Evolutionary conservation across 1,284 basidiomycete species (phyloP), one percentile per base, ranked within the genome.

Genomic region (Microbotryum scabiosae): DNA sequence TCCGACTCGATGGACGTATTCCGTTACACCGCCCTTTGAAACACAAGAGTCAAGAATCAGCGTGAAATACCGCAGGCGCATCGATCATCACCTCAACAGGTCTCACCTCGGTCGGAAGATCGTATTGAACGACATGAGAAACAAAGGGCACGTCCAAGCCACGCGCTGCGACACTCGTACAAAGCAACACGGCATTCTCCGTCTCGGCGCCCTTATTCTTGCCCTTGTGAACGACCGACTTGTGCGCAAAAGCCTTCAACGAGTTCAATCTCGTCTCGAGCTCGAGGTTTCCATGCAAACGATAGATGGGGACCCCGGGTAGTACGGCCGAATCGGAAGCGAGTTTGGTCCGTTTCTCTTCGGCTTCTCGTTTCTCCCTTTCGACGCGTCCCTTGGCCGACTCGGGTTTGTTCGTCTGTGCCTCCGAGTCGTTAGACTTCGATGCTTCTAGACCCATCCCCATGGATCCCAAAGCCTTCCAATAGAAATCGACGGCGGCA

Each of bases 121-220:
- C 96, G 73, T 94, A 94, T 73, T 98, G 96, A 41, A 98, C 80
- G 59, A 99, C 93, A 4, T 90, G 88, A 21, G 86, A 85, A 9
- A 98, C 92, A n/a, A 90, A 82, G 3, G 92, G 92, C 51, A 99
- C 78, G 78, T 98, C 96, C n/a, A 99, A 81, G 72, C 96, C 96
- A 72, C 96, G 89, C 36, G 93, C 91, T 1, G 94, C 96, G 59
- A 99, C 92, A 2, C 91, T 94, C 1, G 96, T 99, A 73, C 93
- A 97, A 47, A 98, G 80, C 8, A 99, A 80, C 54, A 98, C 82
- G 1, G 90, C 73, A 46, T 59, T 56, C 36, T 64, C 66, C 25
- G 69, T 68, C 41, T 66, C 64, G 76, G 79, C 46, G 63, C 69
- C 56, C 51, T 70, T 64, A 56, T 75, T 72, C 30, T 54, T 57